Percentiles rank a stretch among this genome's conserved stretches.
Evolutionary conservation across 148 eudicot genomes (phyloP).

Genomic region (Fallopia convolvulus): DNA sequence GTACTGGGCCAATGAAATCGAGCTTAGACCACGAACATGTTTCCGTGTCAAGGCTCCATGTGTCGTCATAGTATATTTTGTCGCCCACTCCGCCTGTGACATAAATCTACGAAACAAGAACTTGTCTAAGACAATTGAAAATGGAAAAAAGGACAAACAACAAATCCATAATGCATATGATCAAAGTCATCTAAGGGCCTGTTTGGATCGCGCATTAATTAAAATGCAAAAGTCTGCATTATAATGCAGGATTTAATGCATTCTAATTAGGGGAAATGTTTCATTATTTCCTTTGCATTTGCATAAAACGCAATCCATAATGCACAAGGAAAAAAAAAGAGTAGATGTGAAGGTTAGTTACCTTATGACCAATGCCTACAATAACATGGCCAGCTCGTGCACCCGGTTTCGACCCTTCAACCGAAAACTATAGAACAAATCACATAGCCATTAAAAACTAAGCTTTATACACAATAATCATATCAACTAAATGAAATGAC

Average conservation of each 20-base stretch:
- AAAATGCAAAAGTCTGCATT: too few relatives aligned
- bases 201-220: too few relatives aligned
- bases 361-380: conserved; percentile 64
- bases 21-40: conserved; percentile 55
- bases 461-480: not conserved
- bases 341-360: not conserved
- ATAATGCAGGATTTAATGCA: too few relatives aligned
- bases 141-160: not conserved
- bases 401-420: conserved; percentile 63
- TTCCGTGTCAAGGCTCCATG: conserved; percentile 60
- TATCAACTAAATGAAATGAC: not conserved
- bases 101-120: conserved; percentile 40
- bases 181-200: too few relatives aligned
- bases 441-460: not conserved
- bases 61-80: conserved; percentile 71
- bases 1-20: conserved; percentile 45
- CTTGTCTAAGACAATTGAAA: not conserved
- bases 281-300: too few relatives aligned
- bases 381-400: conserved; percentile 88
- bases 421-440: conserved; percentile 30
- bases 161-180: not conserved
- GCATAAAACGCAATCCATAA: not conserved
- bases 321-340: not conserved
- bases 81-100: conserved; percentile 88
- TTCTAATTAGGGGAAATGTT: too few relatives aligned